Evolutionary conservation across 1,284 basidiomycete genomes (phyloP).

Genomic region (Boletus albobrunnescens): DNA sequence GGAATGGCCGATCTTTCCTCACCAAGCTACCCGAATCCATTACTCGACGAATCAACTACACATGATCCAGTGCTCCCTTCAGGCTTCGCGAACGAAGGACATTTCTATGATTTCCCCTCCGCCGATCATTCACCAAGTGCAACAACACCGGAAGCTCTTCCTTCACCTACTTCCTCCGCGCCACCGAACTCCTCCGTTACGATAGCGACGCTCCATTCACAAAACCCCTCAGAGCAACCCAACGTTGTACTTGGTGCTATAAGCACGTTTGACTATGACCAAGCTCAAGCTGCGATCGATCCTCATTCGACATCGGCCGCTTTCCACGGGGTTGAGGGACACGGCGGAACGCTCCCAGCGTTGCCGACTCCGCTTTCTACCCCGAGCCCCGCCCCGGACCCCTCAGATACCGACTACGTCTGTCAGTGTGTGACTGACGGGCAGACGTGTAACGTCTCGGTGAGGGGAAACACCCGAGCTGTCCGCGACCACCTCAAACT

Average conservation of each 20-base stretch:
- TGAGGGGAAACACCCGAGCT: neutral
- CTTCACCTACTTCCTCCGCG: neutral
- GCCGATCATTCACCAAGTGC: neutral
- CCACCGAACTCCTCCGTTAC: neutral
- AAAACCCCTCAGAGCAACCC: neutral
- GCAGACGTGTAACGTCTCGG: conserved; percentile 1
- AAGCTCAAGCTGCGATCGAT: neutral
- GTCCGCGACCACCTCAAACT: conserved; percentile 18
- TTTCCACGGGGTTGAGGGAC: neutral
- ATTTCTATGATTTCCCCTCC: neutral
- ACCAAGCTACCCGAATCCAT: neutral
- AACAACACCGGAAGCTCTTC: neutral
- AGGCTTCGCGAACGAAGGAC: neutral
- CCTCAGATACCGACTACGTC: neutral
- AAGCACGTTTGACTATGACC: neutral
- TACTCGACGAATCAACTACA: neutral
- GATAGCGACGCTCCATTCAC: neutral
- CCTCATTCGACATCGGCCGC: neutral
- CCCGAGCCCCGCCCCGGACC: neutral
- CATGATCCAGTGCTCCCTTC: neutral
- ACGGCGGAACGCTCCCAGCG: neutral
- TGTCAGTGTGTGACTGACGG: conserved; percentile 9
- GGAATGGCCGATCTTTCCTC: neutral
- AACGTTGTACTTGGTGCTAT: neutral
- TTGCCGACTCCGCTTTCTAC: neutral